Evolutionary conservation across 2,329 filamentous ascomycete species (phyloP), one percentile per base, ranked within the genome.

Genomic region (Aureobasidium pullulans): DNA sequence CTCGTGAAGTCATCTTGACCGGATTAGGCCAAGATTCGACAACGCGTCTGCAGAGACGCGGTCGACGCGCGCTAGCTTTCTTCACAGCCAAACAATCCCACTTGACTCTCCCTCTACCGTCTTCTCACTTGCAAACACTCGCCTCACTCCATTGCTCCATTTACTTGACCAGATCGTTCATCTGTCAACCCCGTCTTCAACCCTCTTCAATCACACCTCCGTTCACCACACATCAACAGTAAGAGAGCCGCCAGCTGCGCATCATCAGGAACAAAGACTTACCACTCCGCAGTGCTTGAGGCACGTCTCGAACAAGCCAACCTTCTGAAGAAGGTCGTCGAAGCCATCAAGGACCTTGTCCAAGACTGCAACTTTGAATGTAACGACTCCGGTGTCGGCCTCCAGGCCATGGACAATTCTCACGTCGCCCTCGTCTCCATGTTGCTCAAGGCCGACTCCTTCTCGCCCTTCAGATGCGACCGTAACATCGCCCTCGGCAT

Each of bases 321-420:
- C 71, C 82, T 96, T 75, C 84, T 99, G 74, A 99, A 99, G 83
- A 96, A 94, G 88, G 90, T 97, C 64, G 92, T 99, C 70, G 95
- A 99, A 74, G 90, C 95, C 69, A 96, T 99, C 86, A 97, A 96
- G 79, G 94, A 99, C 71, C 86, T 99, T 54, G 94, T 99, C 57
- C 94, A 97, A 77, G 94, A 99, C 79, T 99, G 94, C 86, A 99
- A 99, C 80, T 99, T 99, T 79, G 94, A 99, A 83, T 99, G 95
- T 88, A 99, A 97, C 88, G 95, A 99, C 82, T 93, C 90, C 59
- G 94, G 94, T 64, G 94, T 99, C 71, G 92, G 93, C 54, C 89
- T 99, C 60, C 94, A 99, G 78, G 94, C 94, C 71, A 99, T 99
- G 95, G 94, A 99, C 82, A 99, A 97, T 84, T 97, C 92, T 53